These are phyloP conservation scores for Stagonosporopsis vannaccii DNA, from an alignment of 2,329 filamentous ascomycete genomes.

Conservation along the genomic window DNA sequence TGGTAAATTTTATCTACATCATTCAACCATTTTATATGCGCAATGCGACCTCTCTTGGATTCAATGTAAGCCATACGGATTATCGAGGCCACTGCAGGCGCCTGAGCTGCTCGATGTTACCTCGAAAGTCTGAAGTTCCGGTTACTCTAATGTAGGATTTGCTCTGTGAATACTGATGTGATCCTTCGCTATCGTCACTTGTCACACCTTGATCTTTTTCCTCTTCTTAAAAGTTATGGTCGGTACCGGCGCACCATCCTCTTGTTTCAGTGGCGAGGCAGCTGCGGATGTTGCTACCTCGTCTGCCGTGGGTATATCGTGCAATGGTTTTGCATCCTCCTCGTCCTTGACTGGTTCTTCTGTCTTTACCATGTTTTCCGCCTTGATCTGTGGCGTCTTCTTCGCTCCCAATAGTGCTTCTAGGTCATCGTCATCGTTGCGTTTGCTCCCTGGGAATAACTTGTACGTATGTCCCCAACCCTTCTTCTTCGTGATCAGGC, in stretches of 20 bases:
- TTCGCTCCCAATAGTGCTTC: conserved; percentile 64
- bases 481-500: conserved; percentile 50
- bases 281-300: conserved; percentile 30
- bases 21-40: background rate
- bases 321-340: conserved; percentile 25
- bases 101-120: background rate
- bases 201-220: conserved; percentile 63
- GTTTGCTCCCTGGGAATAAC: conserved; percentile 53
- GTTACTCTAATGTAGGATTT: background rate
- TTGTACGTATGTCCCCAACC: conserved; percentile 58
- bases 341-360: conserved; percentile 26
- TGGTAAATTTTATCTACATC: background rate
- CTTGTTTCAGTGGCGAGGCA: conserved; percentile 26
- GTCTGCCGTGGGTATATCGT: conserved; percentile 41
- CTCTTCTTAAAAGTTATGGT: conserved; percentile 81
- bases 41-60: background rate
- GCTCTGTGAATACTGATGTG: background rate
- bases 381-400: conserved; percentile 52
- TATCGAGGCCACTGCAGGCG: background rate
- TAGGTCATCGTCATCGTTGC: conserved; percentile 66
- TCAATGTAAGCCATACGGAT: background rate
- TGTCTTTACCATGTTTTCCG: conserved; percentile 46
- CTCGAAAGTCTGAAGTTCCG: background rate
- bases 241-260: conserved; percentile 34
- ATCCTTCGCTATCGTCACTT: background rate